Conservation (phyloP, 225 moss, liverwort and hornwort genomes). For the Asterella californica region DNA sequence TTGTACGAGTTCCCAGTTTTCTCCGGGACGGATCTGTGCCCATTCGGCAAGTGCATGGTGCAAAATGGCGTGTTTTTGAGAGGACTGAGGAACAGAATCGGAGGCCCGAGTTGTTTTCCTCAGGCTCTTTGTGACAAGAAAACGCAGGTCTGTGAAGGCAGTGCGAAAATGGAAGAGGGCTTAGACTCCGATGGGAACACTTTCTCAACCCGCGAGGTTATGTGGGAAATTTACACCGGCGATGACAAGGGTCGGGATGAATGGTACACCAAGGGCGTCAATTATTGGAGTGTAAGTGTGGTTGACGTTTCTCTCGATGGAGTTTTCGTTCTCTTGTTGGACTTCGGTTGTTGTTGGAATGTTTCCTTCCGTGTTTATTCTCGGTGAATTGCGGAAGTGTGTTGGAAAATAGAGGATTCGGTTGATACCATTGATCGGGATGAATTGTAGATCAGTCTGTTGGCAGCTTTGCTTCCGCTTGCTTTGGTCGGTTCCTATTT, state of each 20-base stretch:
- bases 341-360: not conserved
- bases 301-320: not conserved
- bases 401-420: too few relatives aligned
- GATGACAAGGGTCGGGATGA: slow-evolving; percentile 33
- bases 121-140: slow-evolving; percentile 33
- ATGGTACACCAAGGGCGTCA: slow-evolving; percentile 47
- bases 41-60: slow-evolving; percentile 38
- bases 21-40: slow-evolving; percentile 37
- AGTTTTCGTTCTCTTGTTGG: not conserved
- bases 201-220: slow-evolving; percentile 33
- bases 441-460: not conserved
- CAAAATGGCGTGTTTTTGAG: slow-evolving; percentile 42
- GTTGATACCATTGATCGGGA: too few relatives aligned
- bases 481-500: not conserved
- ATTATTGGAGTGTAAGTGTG: slow-evolving; percentile 46
- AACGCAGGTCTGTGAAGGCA: slow-evolving; percentile 20
- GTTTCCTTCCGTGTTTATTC: not conserved
- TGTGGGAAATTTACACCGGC: slow-evolving; percentile 45
- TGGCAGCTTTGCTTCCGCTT: not conserved
- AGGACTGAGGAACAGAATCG: slow-evolving; percentile 33
- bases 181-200: slow-evolving; percentile 43
- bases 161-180: slow-evolving; percentile 33
- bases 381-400: too few relatives aligned
- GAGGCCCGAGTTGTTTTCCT: slow-evolving; percentile 31
- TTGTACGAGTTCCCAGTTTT: slow-evolving; percentile 35